Conservation (phyloP, 257 asterid genomes). For the Ballota nigra region DNA sequence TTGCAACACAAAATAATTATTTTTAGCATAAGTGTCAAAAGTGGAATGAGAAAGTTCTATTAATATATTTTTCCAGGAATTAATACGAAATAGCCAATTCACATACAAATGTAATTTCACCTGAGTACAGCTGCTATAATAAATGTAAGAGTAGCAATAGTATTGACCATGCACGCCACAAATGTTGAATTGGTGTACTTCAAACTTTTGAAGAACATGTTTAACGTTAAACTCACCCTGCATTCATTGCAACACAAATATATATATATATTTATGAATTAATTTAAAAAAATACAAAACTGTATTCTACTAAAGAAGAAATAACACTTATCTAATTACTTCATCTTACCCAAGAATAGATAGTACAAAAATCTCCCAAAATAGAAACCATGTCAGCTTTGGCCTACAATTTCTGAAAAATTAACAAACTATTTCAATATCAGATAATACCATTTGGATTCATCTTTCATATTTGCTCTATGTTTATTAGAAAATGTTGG, state of each 20-base stretch:
- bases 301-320: background rate
- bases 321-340: background rate
- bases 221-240: slow-evolving; percentile 68
- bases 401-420: slow-evolving; percentile 58
- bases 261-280: background rate
- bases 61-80: too few species aligned
- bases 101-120: too few species aligned
- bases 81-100: too few species aligned
- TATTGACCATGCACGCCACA: slow-evolving; percentile 60
- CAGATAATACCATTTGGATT: too few species aligned
- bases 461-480: too few species aligned
- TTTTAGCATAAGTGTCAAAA: too few species aligned
- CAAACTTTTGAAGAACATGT: slow-evolving; percentile 72
- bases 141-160: slow-evolving; percentile 68
- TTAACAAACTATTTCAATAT: background rate
- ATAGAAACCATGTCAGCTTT: slow-evolving; percentile 46
- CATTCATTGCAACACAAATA: background rate
- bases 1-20: too few species aligned
- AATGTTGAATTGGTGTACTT: slow-evolving; percentile 60
- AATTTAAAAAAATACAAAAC: background rate
- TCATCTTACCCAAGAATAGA: slow-evolving; percentile 61
- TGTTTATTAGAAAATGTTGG: too few species aligned
- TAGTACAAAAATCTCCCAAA: slow-evolving; percentile 54
- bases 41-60: too few species aligned
- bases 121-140: slow-evolving; percentile 62